Evolutionary conservation across 2,329 filamentous ascomycete genomes (phyloP).

Genomic region (Akanthomyces uredinophilus): DNA sequence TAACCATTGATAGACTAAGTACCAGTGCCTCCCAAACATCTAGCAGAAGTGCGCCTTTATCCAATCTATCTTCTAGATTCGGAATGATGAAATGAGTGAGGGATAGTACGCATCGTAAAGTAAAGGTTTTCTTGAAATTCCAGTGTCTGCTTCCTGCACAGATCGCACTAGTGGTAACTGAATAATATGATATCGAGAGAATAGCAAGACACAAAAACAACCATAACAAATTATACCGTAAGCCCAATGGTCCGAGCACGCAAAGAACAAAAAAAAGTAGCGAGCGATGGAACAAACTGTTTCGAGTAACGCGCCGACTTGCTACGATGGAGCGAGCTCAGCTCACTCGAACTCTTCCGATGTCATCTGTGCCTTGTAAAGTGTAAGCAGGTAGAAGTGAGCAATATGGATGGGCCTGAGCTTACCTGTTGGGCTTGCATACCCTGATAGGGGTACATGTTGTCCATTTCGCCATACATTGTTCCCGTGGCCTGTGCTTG

Average conservation of each 20-base stretch:
- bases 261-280: background rate
- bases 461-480: conserved; percentile 77
- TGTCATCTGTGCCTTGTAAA: conserved; percentile 36
- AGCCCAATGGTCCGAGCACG: background rate
- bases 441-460: conserved; percentile 77
- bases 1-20: conserved; percentile 51
- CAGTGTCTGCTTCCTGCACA: conserved; percentile 1
- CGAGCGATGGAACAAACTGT: background rate
- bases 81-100: conserved; percentile 51
- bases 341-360: conserved; percentile 42
- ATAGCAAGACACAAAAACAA: background rate
- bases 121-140: conserved; percentile 4
- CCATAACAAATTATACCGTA: background rate
- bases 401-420: background rate
- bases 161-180: background rate
- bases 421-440: conserved; percentile 81
- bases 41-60: conserved; percentile 57
- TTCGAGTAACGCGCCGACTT: background rate
- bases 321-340: background rate
- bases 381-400: conserved; percentile 16
- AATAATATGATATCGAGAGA: background rate
- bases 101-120: conserved; percentile 8
- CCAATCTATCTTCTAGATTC: conserved; percentile 70
- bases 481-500: conserved; percentile 61
- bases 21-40: conserved; percentile 52